Conservation (phyloP, 2,329 filamentous ascomycete genomes). For the Fusarium humuli region DNA sequence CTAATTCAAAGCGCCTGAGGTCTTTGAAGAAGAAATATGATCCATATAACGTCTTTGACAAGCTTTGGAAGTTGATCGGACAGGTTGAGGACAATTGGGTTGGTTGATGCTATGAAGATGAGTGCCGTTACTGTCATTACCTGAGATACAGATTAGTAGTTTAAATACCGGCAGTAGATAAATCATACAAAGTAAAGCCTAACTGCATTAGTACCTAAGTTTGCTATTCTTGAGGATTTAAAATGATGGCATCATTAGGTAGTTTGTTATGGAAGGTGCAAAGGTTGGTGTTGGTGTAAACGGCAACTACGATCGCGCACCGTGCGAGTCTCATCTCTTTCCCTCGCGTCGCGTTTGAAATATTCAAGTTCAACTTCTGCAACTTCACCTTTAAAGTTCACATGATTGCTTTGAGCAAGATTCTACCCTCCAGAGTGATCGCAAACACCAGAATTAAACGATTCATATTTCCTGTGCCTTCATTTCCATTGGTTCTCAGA, state of each 20-base stretch:
- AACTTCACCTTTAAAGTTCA: conserved; percentile 6
- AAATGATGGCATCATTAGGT: neutral
- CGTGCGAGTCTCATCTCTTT: conserved; percentile 15
- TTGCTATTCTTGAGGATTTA: neutral
- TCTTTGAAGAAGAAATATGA: conserved; percentile 39
- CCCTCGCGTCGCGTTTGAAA: conserved; percentile 29
- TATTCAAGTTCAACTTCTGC: neutral
- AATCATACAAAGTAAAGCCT: neutral
- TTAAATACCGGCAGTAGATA: neutral
- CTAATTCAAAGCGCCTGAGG: conserved; percentile 31
- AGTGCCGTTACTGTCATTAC: neutral
- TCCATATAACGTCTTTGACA: conserved; percentile 39
- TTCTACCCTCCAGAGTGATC: neutral
- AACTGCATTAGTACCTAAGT: too few relatives aligned
- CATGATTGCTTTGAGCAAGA: neutral
- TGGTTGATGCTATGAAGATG: conserved; percentile 3
- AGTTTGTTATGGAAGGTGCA: neutral
- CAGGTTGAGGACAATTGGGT: conserved; percentile 37
- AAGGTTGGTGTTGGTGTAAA: neutral
- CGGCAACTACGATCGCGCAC: neutral
- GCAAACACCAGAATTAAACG: neutral
- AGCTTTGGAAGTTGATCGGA: conserved; percentile 39
- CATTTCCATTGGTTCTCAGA: neutral
- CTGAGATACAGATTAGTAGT: neutral
- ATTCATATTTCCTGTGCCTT: neutral